A percentile compares a stretch with the other conserved stretches of the same genome.
Conservation (phyloP, 192 early-diverging fungal species). For the Podila minutissima region DNA sequence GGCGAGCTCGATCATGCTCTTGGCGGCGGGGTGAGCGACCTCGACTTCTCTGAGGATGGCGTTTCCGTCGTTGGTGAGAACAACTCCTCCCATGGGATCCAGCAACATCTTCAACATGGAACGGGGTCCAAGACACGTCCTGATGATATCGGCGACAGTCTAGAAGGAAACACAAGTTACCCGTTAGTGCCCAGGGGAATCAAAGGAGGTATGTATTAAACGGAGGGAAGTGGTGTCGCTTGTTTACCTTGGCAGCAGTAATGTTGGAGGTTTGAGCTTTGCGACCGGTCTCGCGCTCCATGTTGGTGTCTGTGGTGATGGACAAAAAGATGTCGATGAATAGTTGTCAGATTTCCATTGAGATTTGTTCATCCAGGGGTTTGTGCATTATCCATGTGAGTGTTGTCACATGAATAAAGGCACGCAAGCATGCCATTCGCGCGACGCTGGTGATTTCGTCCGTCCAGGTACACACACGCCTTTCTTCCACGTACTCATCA, state of each 20-base stretch:
- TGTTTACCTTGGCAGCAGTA: slow-evolving; percentile 90
- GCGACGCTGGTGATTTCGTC: background rate
- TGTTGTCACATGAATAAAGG: background rate
- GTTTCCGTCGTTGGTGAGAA: slow-evolving; percentile 98
- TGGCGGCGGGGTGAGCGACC: slow-evolving; percentile 99
- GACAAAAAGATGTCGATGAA: background rate
- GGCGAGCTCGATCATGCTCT: slow-evolving; percentile 99
- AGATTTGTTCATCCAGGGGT: too few species aligned
- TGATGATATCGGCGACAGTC: slow-evolving; percentile 98
- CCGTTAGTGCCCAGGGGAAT: background rate
- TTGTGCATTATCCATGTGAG: background rate
- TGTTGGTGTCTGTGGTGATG: slow-evolving; percentile 72
- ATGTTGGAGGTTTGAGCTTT: slow-evolving; percentile 99
- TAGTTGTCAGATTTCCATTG: too few species aligned
- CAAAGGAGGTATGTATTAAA: background rate
- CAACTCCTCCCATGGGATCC: slow-evolving; percentile 99
- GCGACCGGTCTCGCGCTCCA: slow-evolving; percentile 94
- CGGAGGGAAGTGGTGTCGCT: too few species aligned
- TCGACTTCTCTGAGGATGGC: slow-evolving; percentile 98
- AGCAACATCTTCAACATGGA: slow-evolving; percentile 99
- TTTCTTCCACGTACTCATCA: slow-evolving; percentile 3
- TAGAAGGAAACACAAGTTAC: slow-evolving; percentile 34
- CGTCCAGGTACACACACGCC: background rate
- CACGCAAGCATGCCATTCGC: too few species aligned
- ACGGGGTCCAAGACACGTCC: slow-evolving; percentile 97